Conservation (phyloP, 208 protist genomes). For the Naegleria gruberi region DNA sequence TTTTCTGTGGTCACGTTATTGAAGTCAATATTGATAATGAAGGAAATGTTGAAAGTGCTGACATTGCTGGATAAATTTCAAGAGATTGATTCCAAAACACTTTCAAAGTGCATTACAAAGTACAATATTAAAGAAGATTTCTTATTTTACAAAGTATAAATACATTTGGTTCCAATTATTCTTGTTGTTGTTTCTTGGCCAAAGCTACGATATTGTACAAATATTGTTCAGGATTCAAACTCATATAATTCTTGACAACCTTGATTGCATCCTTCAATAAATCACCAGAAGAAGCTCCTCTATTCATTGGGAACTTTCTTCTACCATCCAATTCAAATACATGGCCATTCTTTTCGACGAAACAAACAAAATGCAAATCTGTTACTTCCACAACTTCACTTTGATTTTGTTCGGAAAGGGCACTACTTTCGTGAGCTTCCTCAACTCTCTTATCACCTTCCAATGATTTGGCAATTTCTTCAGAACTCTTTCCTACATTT, state of each 20-base stretch:
- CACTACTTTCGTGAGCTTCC: conserved; percentile 54
- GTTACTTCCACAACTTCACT: conserved; percentile 56
- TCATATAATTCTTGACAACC: conserved; percentile 64
- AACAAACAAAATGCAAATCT: conserved; percentile 86
- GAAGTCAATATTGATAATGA: too few relatives aligned
- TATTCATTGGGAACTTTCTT: conserved; percentile 63
- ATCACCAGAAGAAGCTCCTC: conserved; percentile 52
- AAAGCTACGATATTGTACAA: conserved; percentile 49
- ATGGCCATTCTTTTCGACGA: conserved; percentile 60
- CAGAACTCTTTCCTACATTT: conserved; percentile 24
- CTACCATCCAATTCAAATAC: conserved; percentile 88
- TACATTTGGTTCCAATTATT: too few relatives aligned
- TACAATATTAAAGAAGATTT: too few relatives aligned
- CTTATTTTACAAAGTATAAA: too few relatives aligned
- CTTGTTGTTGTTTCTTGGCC: neutral
- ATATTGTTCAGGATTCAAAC: conserved; percentile 44
- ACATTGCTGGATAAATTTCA: too few relatives aligned
- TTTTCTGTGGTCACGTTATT: too few relatives aligned
- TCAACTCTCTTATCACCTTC: conserved; percentile 39
- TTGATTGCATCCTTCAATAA: conserved; percentile 59
- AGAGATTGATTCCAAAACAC: too few relatives aligned
- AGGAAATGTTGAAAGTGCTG: too few relatives aligned
- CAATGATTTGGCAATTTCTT: conserved; percentile 45
- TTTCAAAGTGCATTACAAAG: too few relatives aligned
- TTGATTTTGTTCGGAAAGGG: conserved; percentile 56